Base-by-base conservation (phyloP, 2,329 filamentous ascomycete genomes). In the Botrytis fabae region DNA sequence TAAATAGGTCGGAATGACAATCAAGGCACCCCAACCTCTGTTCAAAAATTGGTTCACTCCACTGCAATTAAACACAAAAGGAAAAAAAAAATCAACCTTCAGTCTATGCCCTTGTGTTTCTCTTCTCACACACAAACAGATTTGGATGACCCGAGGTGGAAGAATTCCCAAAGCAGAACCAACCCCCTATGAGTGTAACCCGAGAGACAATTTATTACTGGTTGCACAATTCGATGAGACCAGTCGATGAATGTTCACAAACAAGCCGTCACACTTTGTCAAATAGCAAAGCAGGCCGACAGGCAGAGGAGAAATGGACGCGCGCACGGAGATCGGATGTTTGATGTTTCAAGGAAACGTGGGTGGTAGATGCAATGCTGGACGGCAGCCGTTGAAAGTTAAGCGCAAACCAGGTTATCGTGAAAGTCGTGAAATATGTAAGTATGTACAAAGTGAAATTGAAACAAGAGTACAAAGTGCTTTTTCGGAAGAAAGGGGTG, bases 261-360 rank as follows among this genome's bases (percentile, higher is more conserved):
- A 28, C 25, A 64, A 64, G 63, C 46, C 48, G 70, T 57, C 51
- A 68, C 62, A 72, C 70, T 66, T 32, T 35, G 57, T n/a, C 46
- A 28, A n/a, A 63, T n/a, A n/a, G 8, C 40, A 60, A 35, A 70
- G 42, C 5, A 51, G 68, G 48, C 6, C 2, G 48, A 54, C 48
- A 5, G 12, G 12, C 12, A 18, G 51, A 57, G 51, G 51, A 57
- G 70, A 68, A 59, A 68, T 59, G 59, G 70, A 48, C 48, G 70
- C 61, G 69, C 59, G 70, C 70, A 68, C 70, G 70, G 70, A 72
- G 62, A 59, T 68, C 62, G 62, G 70, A 46, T 72, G 62, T 72
- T 72, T 72, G 70, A 59, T 72, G 62, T 72, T 68, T 72, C 51
- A 68, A 68, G 62, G 62, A 68, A 68, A 68, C 70, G 51, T 71